Evolutionary conservation across 1,284 basidiomycete genomes (phyloP).

Genomic region (Pterulicium gracile): DNA sequence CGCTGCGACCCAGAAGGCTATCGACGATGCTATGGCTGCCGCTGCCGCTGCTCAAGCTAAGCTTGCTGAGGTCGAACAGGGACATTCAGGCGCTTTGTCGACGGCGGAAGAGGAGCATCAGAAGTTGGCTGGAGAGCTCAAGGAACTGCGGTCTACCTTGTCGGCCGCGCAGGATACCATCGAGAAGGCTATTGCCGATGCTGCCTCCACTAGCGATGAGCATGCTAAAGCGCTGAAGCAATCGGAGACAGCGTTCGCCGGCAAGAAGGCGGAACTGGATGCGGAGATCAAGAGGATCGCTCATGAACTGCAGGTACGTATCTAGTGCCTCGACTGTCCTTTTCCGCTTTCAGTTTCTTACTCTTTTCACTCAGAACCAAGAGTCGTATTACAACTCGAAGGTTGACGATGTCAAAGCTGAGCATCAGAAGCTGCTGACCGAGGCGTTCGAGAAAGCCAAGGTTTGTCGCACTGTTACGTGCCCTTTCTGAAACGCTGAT

Average conservation of each 20-base stretch:
- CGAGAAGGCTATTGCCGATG: slow-evolving; percentile 37
- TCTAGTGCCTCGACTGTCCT: not conserved
- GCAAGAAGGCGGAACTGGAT: slow-evolving; percentile 43
- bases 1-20: slow-evolving; percentile 36
- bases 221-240: slow-evolving; percentile 40
- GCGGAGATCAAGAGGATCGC: slow-evolving; percentile 47
- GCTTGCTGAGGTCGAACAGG: slow-evolving; percentile 27
- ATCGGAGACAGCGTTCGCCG: slow-evolving; percentile 32
- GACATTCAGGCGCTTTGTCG: slow-evolving; percentile 37
- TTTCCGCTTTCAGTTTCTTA: slow-evolving; percentile 1
- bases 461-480: slow-evolving; percentile 26
- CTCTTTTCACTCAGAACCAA: slow-evolving; percentile 36
- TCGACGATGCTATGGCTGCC: slow-evolving; percentile 41
- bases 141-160: slow-evolving; percentile 36
- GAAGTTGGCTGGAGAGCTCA: slow-evolving; percentile 32
- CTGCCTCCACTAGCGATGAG: slow-evolving; percentile 30
- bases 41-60: slow-evolving; percentile 33
- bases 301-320: slow-evolving; percentile 58
- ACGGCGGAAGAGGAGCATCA: slow-evolving; percentile 33
- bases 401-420: slow-evolving; percentile 54
- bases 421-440: slow-evolving; percentile 53
- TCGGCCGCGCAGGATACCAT: slow-evolving; percentile 30
- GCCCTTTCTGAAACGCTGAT: slow-evolving; percentile 8
- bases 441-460: slow-evolving; percentile 70
- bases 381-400: slow-evolving; percentile 57